phyloP scores from a whole-genome alignment of 2,329 filamentous ascomycete species.

The Trichophyton simii region DNA sequence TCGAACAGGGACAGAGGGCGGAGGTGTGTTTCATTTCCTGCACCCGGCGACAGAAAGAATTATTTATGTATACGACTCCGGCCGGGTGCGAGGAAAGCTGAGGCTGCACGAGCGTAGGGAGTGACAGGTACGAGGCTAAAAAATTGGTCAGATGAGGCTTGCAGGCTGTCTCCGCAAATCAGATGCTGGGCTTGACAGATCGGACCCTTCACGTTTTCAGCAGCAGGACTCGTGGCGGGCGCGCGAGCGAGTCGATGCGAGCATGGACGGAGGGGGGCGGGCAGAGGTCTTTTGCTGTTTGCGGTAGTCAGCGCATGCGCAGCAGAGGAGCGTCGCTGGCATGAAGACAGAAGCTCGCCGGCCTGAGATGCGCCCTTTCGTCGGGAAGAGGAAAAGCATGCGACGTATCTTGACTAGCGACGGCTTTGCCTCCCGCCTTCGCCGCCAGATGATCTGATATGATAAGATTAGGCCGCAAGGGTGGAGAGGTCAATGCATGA shows the following conservation, averaged over 20 bases:
- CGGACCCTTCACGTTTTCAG: neutral
- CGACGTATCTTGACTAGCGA: neutral
- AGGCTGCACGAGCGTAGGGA: neutral
- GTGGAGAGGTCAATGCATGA: neutral
- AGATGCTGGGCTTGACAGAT: neutral
- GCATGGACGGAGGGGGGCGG: neutral
- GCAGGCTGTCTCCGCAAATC: neutral
- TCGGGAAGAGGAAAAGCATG: too few species aligned
- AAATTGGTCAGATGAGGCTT: slow-evolving; percentile 4
- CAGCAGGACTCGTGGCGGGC: neutral
- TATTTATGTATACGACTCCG: neutral
- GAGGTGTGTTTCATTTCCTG: neutral
- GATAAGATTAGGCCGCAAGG: slow-evolving; percentile 13
- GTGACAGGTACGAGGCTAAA: slow-evolving; percentile 1
- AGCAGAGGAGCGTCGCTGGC: neutral
- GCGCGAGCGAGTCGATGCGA: neutral
- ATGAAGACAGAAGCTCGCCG: neutral
- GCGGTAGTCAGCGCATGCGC: too few species aligned
- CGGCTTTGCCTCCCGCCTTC: neutral
- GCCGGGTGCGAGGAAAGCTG: neutral
- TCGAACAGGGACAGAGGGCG: neutral
- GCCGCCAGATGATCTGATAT: slow-evolving; percentile 12
- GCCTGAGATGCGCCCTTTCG: neutral
- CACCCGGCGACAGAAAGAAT: too few species aligned
- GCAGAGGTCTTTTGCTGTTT: too few species aligned